Evolutionary conservation across 2,329 filamentous ascomycete genomes (phyloP), one percentile per base, ranked within the genome.

Genomic region (Allantophomopsis lycopodina): DNA sequence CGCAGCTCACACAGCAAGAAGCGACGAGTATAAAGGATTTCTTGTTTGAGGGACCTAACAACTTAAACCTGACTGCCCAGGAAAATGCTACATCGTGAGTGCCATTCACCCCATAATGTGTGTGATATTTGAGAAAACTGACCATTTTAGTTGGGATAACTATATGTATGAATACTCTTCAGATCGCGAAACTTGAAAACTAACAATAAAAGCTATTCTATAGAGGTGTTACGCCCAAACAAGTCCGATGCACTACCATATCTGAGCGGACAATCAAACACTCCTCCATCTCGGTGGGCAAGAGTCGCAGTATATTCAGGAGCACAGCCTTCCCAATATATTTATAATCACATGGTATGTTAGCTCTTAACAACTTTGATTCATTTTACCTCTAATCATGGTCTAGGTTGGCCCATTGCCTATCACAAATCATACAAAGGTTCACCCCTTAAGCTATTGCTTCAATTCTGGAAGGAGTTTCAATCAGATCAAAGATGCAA

Each of bases 161-260:
- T 34, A 34, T 10, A 14, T 34, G 32, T 34, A 34, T 34, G 5
- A 5, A 5, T 28, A 8, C 23, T 34, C 16, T 18, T 33, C 13
- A 5, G 32, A 34, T 18, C 12, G 12, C 7, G 32, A 10, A 6
- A 18, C 3, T 12, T 6, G 11, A 14, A 10, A 14, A 10, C 32
- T 34, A 34, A 34, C 16, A 34, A 13, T 14, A 15, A 6, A 15
- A 34, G 32, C 7, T 4, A 34, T 34, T 5, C 31, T 32, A 31
- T 46, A 4, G 47, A 47, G 16, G n/a, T 43, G 3, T 20, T 49
- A 7, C 42, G 42, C 20, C 47, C 47, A 10, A 49, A 49, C 30
- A 49, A 49, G 23, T 42, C 47, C 18, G 43, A 47, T 38, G 41
- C 41, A 2, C 13, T 49, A 14, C 28, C 31, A 3, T 49, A 49